These are phyloP conservation scores for Lichtheimia hyalospora DNA, from an alignment of 371 early-diverging fungal genomes.

Conservation along the genomic window DNA sequence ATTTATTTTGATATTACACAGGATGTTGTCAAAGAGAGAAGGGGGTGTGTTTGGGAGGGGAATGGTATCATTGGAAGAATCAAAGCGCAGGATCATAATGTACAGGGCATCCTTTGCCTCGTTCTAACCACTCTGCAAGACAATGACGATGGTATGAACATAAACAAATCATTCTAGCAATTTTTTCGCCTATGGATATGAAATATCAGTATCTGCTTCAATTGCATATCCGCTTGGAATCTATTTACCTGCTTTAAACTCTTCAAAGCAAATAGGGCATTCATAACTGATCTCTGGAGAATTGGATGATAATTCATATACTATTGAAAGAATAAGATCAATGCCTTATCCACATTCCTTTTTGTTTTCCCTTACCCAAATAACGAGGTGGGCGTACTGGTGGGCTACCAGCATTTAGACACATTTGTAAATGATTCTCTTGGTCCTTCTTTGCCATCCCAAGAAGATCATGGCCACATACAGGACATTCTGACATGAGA, in stretches of 20 bases:
- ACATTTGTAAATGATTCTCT: conserved; percentile 79
- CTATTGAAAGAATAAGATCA: conserved; percentile 20
- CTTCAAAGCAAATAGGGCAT: conserved; percentile 92
- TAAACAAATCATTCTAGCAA: conserved; percentile 83
- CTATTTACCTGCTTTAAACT: conserved; percentile 67
- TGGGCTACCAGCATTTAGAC: conserved; percentile 55
- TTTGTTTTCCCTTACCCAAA: conserved; percentile 54
- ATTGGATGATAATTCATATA: conserved; percentile 56
- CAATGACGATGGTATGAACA: conserved; percentile 86
- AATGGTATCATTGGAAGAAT: background rate
- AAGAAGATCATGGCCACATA: conserved; percentile 57
- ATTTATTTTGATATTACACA: too few relatives aligned
- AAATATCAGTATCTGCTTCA: background rate
- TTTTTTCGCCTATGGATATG: conserved; percentile 51
- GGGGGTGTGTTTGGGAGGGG: background rate
- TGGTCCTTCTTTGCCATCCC: conserved; percentile 57
- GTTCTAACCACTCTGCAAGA: conserved; percentile 71
- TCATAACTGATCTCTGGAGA: conserved; percentile 73
- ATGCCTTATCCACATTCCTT: conserved; percentile 1
- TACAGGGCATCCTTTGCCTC: conserved; percentile 74
- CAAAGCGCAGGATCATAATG: conserved; percentile 46
- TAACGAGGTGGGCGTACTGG: conserved; percentile 63
- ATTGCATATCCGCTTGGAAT: background rate
- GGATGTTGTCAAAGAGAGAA: background rate
- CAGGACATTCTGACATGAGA: conserved; percentile 82